Base-by-base conservation (phyloP, 2,329 filamentous ascomycete species). In the Pestalotiopsis sp. region DNA sequence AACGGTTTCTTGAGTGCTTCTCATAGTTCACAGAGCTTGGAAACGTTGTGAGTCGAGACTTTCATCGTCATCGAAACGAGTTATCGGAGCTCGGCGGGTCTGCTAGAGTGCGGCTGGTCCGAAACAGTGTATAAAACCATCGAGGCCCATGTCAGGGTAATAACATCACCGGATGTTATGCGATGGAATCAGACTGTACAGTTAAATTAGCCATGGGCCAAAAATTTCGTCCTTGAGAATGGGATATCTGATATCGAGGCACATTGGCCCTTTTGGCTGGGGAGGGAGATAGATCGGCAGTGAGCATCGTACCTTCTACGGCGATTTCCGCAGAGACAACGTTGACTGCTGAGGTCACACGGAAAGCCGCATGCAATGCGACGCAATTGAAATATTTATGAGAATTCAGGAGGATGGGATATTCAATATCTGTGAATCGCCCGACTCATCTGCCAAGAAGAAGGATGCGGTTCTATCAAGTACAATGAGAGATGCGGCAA, bases 41-140 rank as follows among this genome's bases (percentile, higher is more conserved):
- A 67, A 63, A 70, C 71, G 73, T 70, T 68, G 68, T 67, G 67
- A 57, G 25, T 69, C 69, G 69, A 72, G 70, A 69, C 67, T 70
- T 71, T 73, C 75, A 77, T 76, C 76, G 76, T 73, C 75, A 75
- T 75, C 71, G 75, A 72, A 52, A 69, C 70, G 70, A 70, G 70
- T 69, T 70, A 69, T 75, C 72, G 73, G 59, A 70, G 71, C 73
- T 71, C 72, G 72, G 69, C 70, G 73, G 75, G 70, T 67, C 67
- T 73, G 31, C 69, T 70, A n/a, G 25, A 57, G 58, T 23, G 41
- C n/a, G 65, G 27, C 31, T 67, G 38, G 60, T 62, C 66, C 59
- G 57, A 67, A 71, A 66, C 36, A 66, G 60, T 41, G 56, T 67
- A 68, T 74, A 70, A 52, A 69, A 69, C 65, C 69, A 62, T 67